Evolutionary conservation across 2,329 filamentous ascomycete species (phyloP), one percentile per base, ranked within the genome.

Genomic region (Sporothrix brunneoviolacea): DNA sequence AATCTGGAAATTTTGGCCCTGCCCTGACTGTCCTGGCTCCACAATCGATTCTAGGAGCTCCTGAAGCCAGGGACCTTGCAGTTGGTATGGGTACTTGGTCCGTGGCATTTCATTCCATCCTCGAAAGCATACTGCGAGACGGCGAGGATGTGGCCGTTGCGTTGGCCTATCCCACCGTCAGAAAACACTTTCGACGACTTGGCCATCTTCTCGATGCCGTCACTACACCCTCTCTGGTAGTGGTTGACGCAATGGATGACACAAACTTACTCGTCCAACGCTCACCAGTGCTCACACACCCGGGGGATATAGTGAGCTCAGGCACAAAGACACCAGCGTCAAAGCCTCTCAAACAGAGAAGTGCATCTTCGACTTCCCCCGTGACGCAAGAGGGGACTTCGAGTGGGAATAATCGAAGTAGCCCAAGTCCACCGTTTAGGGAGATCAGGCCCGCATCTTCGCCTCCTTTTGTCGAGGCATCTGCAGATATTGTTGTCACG

Each of bases 71-170:
- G 1, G 30, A 36, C 22, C 4, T 28, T 7, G 13, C 16, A 5
- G 4, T 41, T 0, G 43, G 46, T 19, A 58, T 55, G 47, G 61
- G 61, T 6, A 72, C 70, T 2, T 84, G 81, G 82, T 70, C 70
- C 1, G 66, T 71, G 28, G 77, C 79, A 0, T 84, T 84, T 49
- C 71, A 77, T 35, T 66, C 69, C 3, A 63, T 84, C 49, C 61
- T 83, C 8, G 80, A 84, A 55, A 69, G 70, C 1, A 65, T 79
- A 3, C 61, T 84, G 16, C 68, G 78, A 9, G 82, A 84, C 55
- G 78, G 73, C 1, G 80, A 84, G 60, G 80, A 83, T 55, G 71
- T 78, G 66, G 70, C 72, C 1, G 70, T 84, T 4, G 71, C 74
- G 21, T 65, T 84, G n/a, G 73, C 73, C 4, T 84, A 84, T 56